These are phyloP conservation scores for Macrophomina pseudophaseolina DNA, from an alignment of 2,329 filamentous ascomycete species.

Conservation along the genomic window DNA sequence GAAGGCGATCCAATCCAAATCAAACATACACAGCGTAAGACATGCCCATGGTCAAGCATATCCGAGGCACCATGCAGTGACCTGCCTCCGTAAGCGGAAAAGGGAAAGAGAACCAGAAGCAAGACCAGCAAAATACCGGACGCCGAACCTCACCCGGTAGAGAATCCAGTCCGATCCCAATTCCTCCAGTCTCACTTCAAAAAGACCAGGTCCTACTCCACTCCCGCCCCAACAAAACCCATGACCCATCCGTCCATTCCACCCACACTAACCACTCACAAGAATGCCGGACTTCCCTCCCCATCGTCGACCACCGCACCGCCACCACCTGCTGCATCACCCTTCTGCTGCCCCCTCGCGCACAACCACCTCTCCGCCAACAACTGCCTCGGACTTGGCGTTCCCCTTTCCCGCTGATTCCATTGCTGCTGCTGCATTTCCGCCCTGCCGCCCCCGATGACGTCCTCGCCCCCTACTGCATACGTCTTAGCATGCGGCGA, in stretches of 20 bases:
- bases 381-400: constrained; percentile 36
- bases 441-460: constrained; percentile 28
- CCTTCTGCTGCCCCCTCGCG: constrained; percentile 30
- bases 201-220: background rate
- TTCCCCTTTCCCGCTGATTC: constrained; percentile 28
- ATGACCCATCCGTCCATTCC: background rate
- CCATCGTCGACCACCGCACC: constrained; percentile 29
- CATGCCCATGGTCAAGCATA: background rate
- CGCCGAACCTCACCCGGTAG: too few species aligned
- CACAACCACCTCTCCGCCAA: constrained; percentile 40
- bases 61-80: background rate
- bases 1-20: too few species aligned
- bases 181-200: too few species aligned
- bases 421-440: constrained; percentile 8
- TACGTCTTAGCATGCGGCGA: too few species aligned
- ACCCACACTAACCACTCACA: background rate
- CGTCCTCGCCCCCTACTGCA: too few species aligned
- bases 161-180: too few species aligned
- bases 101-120: too few species aligned
- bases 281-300: constrained; percentile 13
- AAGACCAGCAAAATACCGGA: too few species aligned
- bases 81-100: too few species aligned
- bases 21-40: background rate
- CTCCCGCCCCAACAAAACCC: background rate
- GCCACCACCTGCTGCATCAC: constrained; percentile 28